A percentile compares a stretch with the other conserved stretches of the same genome.
These are phyloP conservation scores for Claviceps paspali DNA, from an alignment of 2,329 filamentous ascomycete species.

Conservation along the genomic window DNA sequence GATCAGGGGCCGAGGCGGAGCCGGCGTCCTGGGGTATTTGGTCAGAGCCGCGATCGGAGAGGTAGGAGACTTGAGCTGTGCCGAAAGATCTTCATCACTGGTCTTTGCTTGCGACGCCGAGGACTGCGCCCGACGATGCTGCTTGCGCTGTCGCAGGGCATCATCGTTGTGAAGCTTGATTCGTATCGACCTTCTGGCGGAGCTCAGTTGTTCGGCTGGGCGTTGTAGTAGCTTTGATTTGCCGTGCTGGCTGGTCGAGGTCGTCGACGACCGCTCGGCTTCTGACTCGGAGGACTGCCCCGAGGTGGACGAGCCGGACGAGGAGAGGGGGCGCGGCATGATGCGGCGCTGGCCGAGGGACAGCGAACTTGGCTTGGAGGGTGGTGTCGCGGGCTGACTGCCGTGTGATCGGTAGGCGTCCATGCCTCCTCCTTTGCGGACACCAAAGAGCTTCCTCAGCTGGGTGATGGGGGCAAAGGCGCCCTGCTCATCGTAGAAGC, in stretches of 20 bases:
- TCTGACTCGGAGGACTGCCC: slow-evolving; percentile 59
- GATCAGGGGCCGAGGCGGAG: slow-evolving; percentile 78
- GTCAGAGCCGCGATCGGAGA: slow-evolving; percentile 66
- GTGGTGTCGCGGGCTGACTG: background rate
- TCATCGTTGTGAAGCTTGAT: slow-evolving; percentile 84
- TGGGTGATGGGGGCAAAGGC: slow-evolving; percentile 66
- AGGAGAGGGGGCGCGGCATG: slow-evolving; percentile 12
- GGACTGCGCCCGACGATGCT: slow-evolving; percentile 46
- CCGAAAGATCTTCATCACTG: slow-evolving; percentile 43
- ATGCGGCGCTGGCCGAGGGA: slow-evolving; percentile 15
- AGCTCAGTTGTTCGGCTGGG: slow-evolving; percentile 45
- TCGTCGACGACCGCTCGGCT: slow-evolving; percentile 30
- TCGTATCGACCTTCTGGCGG: slow-evolving; percentile 65
- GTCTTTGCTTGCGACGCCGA: slow-evolving; percentile 27
- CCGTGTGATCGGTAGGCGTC: slow-evolving; percentile 2
- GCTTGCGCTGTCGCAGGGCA: slow-evolving; percentile 55
- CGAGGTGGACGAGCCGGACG: slow-evolving; percentile 38
- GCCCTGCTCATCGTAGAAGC: slow-evolving; percentile 68
- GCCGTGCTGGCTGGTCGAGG: slow-evolving; percentile 30
- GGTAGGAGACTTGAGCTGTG: slow-evolving; percentile 84
- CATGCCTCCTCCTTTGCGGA: slow-evolving; percentile 24
- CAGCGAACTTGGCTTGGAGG: slow-evolving; percentile 4
- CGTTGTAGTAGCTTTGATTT: slow-evolving; percentile 47
- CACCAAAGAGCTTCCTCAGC: slow-evolving; percentile 47
- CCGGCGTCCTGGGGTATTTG: slow-evolving; percentile 79